These are phyloP conservation scores for Plasmodium yoelii DNA, from an alignment of 169 alveolate species.

Conservation along the genomic window DNA sequence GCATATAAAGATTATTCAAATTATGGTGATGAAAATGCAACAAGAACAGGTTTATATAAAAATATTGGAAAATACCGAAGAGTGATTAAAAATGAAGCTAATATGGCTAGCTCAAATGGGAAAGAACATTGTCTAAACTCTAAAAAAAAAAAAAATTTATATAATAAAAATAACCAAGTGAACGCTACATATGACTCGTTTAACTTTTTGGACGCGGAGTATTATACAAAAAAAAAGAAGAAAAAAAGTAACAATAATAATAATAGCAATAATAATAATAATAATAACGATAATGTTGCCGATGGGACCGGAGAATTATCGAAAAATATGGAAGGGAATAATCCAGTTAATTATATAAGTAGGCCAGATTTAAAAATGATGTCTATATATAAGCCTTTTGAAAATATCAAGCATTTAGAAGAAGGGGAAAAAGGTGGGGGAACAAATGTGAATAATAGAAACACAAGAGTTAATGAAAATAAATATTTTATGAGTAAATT, in stretches of 20 bases:
- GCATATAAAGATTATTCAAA: background rate
- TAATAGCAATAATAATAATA: background rate
- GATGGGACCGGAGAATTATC: background rate
- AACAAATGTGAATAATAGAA: conserved; percentile 1
- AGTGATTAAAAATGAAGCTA: conserved; percentile 7
- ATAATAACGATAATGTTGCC: background rate
- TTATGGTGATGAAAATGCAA: background rate
- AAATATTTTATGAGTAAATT: conserved; percentile 10
- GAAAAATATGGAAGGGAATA: background rate
- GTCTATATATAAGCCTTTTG: conserved; percentile 67
- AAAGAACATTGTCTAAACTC: background rate
- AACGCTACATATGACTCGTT: conserved; percentile 35
- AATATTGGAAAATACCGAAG: background rate
- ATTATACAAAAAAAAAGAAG: conserved; percentile 22
- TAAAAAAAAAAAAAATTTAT: conserved; percentile 22
- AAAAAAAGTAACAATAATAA: conserved; percentile 11
- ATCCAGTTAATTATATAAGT: conserved; percentile 29
- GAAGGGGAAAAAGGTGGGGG: background rate
- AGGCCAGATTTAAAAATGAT: conserved; percentile 72
- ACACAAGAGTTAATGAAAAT: conserved; percentile 1
- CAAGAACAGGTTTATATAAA: background rate
- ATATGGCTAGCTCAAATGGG: background rate
- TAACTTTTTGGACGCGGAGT: conserved; percentile 29
- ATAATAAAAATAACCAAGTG: conserved; percentile 7
- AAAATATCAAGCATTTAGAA: conserved; percentile 42